Evolutionary conservation across 2,329 filamentous ascomycete genomes (phyloP), one percentile per base, ranked within the genome.

Genomic region (Aspergillus caelatus): DNA sequence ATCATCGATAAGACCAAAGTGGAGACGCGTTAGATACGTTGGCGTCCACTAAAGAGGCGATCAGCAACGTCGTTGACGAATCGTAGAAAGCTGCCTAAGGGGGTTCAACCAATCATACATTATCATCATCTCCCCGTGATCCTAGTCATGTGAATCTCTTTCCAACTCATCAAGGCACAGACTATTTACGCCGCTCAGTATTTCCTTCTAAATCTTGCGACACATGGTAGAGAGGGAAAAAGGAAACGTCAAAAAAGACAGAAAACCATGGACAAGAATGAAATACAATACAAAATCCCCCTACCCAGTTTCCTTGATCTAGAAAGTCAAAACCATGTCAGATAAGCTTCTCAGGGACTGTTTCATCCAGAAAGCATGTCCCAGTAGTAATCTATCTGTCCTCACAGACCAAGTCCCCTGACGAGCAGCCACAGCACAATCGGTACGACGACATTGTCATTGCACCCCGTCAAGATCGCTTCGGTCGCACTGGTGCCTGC

Each of bases 361-460:
- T 55, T 55, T 55, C 52, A 55, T 55, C 52, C 21, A 19, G 11
- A 53, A 34, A 53, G 28, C 30, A n/a, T 46, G 12, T 57, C 21
- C n/a, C 36, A 61, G 26, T 26, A 26, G 21, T 43, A 57, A 57
- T 50, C 32, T 48, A 55, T 7, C 8, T 21, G 10, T 34, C 2
- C 14, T 75, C 65, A 74, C 55, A 76, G 62, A 45, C 73, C 85
- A 64, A 94, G 78, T 23, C 92, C 92, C 78, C 94, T 91, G 45
- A 97, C 93, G 72, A 96, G 89, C 64, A 94, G 86, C 95, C 95
- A 99, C 65, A 99, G 80, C 57, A 96, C 89, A 62, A 99, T 88
- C 4, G 95, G 95, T 67, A 98, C 94, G 67, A 98, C 90, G 21
- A 99, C 95, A 82, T 99, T 99, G 83, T 99, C 95, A 78, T 99